Conservation (phyloP, 352 stramenopile genomes). For the Bremia lactucae region DNA sequence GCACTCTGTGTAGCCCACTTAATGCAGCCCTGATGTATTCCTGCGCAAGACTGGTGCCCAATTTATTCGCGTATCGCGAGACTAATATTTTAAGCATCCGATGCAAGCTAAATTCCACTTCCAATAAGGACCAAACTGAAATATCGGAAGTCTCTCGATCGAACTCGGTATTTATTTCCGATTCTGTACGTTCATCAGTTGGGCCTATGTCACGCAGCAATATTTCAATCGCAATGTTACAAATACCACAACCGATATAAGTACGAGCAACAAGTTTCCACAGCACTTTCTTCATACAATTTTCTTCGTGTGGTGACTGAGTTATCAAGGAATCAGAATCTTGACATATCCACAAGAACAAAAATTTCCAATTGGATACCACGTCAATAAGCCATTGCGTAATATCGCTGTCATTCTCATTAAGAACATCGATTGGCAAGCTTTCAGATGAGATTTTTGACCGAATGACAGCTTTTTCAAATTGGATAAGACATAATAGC, state of each 20-base stretch:
- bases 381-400: conserved; percentile 33
- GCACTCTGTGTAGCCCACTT: conserved; percentile 25
- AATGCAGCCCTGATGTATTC: conserved; percentile 21
- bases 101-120: conserved; percentile 45
- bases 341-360: conserved; percentile 49
- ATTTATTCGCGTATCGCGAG: conserved; percentile 15
- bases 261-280: conserved; percentile 38
- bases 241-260: conserved; percentile 39
- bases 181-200: neutral
- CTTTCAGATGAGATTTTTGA: conserved; percentile 18
- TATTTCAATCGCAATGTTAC: conserved; percentile 33
- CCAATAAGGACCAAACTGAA: conserved; percentile 41
- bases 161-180: neutral
- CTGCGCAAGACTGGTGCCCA: conserved; percentile 27
- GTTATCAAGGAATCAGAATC: conserved; percentile 15
- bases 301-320: conserved; percentile 2
- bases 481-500: conserved; percentile 34
- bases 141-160: conserved; percentile 2
- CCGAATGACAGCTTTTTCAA: conserved; percentile 18
- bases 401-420: conserved; percentile 15
- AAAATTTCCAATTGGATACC: conserved; percentile 41
- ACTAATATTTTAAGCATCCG: conserved; percentile 33
- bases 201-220: conserved; percentile 5
- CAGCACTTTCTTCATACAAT: conserved; percentile 15
- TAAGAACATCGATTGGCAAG: conserved; percentile 9